Evolutionary conservation across 2,329 filamentous ascomycete species (phyloP).

Genomic region (Dactylellina parvicollis): DNA sequence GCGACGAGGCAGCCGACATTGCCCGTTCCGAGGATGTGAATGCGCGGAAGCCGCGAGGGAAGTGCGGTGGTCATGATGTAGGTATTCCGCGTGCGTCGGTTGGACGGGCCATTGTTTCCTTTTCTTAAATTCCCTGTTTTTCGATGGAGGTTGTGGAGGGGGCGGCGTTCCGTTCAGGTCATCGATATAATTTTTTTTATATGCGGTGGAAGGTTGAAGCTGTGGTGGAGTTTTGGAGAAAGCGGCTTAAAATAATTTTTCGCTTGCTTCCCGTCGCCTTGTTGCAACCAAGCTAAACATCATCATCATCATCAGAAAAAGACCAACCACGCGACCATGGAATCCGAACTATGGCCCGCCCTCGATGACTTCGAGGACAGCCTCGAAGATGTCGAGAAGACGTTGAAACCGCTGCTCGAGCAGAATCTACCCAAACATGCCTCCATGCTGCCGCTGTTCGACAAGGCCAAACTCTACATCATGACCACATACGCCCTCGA

Average conservation of each 20-base stretch:
- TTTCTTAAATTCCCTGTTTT: conserved; percentile 58
- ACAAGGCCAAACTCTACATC: conserved; percentile 94
- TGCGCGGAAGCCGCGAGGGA: conserved; percentile 62
- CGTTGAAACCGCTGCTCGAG: conserved; percentile 77
- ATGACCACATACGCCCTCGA: conserved; percentile 88
- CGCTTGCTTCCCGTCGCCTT: not conserved
- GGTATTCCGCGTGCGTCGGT: conserved; percentile 58
- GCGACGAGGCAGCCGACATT: conserved; percentile 84
- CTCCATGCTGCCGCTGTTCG: conserved; percentile 85
- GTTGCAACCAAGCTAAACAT: not conserved
- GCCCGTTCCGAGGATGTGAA: conserved; percentile 82
- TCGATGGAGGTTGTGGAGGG: conserved; percentile 15
- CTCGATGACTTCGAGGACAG: conserved; percentile 79
- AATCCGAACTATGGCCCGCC: conserved; percentile 70
- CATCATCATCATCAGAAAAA: conserved; percentile 1
- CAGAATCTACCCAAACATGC: conserved; percentile 73
- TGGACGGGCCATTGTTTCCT: conserved; percentile 61
- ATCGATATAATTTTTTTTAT: conserved; percentile 1
- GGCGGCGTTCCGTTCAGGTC: conserved; percentile 9
- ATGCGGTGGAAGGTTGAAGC: not conserved
- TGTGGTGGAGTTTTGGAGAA: not conserved
- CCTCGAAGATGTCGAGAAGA: conserved; percentile 80
- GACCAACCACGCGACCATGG: conserved; percentile 36
- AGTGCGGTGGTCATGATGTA: conserved; percentile 57
- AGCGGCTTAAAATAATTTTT: conserved; percentile 52